Evolutionary conservation across 116 monocot genomes (phyloP).

Genomic region (Trichopus zeylanicus): DNA sequence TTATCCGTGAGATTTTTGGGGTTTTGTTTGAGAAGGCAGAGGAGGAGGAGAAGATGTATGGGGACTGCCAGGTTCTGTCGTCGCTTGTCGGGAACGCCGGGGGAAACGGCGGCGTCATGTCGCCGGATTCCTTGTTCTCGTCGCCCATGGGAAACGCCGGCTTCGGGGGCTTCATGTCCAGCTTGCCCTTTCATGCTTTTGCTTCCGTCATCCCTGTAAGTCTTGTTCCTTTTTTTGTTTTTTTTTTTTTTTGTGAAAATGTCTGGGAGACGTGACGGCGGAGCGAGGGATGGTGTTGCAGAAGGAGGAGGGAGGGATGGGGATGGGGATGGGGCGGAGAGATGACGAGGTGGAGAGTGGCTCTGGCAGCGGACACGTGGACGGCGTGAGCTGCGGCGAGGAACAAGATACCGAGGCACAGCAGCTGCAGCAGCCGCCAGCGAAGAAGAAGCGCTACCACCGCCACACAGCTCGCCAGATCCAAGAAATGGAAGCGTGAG

Average conservation of each 20-base stretch:
- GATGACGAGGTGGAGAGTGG: slow-evolving; percentile 67
- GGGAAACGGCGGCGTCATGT: slow-evolving; percentile 10
- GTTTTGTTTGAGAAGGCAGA: neutral
- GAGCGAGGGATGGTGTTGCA: slow-evolving; percentile 25
- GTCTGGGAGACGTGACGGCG: neutral
- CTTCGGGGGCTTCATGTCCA: slow-evolving; percentile 39
- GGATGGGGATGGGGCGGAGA: slow-evolving; percentile 12
- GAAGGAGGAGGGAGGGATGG: slow-evolving; percentile 45
- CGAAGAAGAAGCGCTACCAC: slow-evolving; percentile 95
- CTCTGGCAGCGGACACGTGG: slow-evolving; percentile 75
- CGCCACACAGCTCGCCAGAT: slow-evolving; percentile 94
- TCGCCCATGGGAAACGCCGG: slow-evolving; percentile 39
- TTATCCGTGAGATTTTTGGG: neutral
- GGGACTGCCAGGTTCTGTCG: slow-evolving; percentile 68
- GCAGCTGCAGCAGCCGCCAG: slow-evolving; percentile 6
- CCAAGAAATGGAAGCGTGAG: slow-evolving; percentile 94
- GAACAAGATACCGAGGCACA: slow-evolving; percentile 44
- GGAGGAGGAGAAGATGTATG: slow-evolving; percentile 38
- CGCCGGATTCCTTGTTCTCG: slow-evolving; percentile 40
- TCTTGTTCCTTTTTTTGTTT: neutral
- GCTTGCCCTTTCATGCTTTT: slow-evolving; percentile 57
- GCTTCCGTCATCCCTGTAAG: slow-evolving; percentile 45
- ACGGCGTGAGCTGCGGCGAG: slow-evolving; percentile 76
- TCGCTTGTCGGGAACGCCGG: slow-evolving; percentile 7
- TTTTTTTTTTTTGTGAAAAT: neutral